Percentiles rank a stretch among this genome's conserved stretches.
Evolutionary conservation across 2,329 filamentous ascomycete genomes (phyloP).

Genomic region (Ophiocordyceps camponoti-floridani): DNA sequence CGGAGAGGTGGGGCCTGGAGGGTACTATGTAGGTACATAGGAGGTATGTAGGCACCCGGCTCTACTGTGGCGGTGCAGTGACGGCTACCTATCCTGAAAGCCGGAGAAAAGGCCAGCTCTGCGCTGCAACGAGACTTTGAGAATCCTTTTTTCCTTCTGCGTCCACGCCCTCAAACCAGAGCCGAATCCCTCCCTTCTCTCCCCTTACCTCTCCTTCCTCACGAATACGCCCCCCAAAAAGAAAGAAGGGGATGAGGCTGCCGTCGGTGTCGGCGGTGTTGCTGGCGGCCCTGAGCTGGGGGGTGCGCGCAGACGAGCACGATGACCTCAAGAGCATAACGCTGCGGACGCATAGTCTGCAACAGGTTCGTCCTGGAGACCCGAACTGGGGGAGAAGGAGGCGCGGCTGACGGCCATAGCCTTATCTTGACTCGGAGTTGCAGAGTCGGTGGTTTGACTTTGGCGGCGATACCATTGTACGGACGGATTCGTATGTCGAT

Average conservation of each 20-base stretch:
- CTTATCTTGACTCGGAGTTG: conserved; percentile 95
- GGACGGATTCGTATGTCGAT: conserved; percentile 42
- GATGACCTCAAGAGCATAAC: conserved; percentile 33
- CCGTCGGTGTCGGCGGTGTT: conserved; percentile 27
- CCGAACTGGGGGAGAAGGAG: neutral
- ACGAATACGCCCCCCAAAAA: too few species aligned
- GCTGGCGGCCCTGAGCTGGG: conserved; percentile 31
- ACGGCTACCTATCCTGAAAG: neutral
- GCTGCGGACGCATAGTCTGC: conserved; percentile 75
- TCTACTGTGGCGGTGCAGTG: conserved; percentile 2
- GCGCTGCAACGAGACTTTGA: neutral
- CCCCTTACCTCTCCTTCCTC: too few species aligned
- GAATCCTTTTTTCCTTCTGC: neutral
- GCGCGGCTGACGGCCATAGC: conserved; percentile 30
- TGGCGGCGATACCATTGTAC: conserved; percentile 82
- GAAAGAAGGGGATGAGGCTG: conserved; percentile 21
- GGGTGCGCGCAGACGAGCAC: conserved; percentile 28
- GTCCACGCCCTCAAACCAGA: neutral
- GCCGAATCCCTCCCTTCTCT: neutral
- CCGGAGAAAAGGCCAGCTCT: conserved; percentile 8
- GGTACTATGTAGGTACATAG: too few species aligned
- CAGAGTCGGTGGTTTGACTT: conserved; percentile 98
- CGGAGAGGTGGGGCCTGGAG: too few species aligned
- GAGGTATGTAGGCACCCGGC: too few species aligned
- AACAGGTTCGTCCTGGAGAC: conserved; percentile 40